phyloP scores from a whole-genome alignment of 805 yeast species.

The Candida anglica region DNA sequence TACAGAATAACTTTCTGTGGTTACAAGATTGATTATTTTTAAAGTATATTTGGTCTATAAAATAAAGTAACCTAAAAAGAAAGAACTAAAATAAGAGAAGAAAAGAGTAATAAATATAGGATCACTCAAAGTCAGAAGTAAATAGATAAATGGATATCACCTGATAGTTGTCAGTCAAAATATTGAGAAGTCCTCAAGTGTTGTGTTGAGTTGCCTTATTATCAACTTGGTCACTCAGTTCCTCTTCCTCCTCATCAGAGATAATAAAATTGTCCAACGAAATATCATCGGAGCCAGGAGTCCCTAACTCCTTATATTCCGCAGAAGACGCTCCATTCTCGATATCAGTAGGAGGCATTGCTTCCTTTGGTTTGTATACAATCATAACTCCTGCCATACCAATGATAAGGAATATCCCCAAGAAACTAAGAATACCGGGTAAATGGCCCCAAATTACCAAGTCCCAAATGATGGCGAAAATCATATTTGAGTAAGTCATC shows the following conservation, averaged over 20 bases:
- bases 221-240: too few relatives aligned
- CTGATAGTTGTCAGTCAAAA: too few relatives aligned
- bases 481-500: conserved; percentile 71
- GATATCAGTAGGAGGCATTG: conserved; percentile 5
- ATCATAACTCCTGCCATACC: conserved; percentile 61
- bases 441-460: conserved; percentile 63
- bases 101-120: too few relatives aligned
- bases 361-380: conserved; percentile 41
- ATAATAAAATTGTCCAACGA: conserved; percentile 26
- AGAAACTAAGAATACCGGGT: conserved; percentile 64
- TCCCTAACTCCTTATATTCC: conserved; percentile 9
- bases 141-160: too few relatives aligned
- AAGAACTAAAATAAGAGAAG: too few relatives aligned
- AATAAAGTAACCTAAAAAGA: too few relatives aligned
- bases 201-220: too few relatives aligned
- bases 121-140: too few relatives aligned
- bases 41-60: too few relatives aligned
- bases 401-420: conserved; percentile 68
- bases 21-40: too few relatives aligned
- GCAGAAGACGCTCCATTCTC: conserved; percentile 2
- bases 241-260: conserved; percentile 21
- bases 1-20: conserved; percentile 22
- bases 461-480: conserved; percentile 79
- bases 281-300: conserved; percentile 13
- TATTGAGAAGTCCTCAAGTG: too few relatives aligned